A percentile compares a stretch with the other conserved stretches of the same genome.
Evolutionary conservation across 2,329 filamentous ascomycete species (phyloP).

Genomic region (Amauroascus niger): DNA sequence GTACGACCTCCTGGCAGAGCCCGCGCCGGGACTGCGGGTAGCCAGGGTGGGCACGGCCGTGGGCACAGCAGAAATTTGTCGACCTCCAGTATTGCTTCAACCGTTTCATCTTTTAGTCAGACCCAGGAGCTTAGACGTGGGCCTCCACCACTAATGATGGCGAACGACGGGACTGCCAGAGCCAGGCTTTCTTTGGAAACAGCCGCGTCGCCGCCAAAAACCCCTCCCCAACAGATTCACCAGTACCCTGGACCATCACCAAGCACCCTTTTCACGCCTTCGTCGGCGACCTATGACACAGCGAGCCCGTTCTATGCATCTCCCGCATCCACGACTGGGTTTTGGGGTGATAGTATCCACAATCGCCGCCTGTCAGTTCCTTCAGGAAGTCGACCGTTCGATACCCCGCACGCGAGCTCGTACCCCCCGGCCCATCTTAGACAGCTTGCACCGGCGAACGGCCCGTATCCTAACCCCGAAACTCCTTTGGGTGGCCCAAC

Average conservation of each 20-base stretch:
- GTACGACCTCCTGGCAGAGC: slow-evolving; percentile 66
- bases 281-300: slow-evolving; percentile 61
- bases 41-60: slow-evolving; percentile 58
- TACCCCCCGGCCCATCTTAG: slow-evolving; percentile 50
- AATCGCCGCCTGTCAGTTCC: slow-evolving; percentile 74
- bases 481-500: slow-evolving; percentile 53
- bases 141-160: slow-evolving; percentile 75
- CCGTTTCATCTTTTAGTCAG: slow-evolving; percentile 58
- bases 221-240: slow-evolving; percentile 55
- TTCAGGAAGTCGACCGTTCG: slow-evolving; percentile 63
- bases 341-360: slow-evolving; percentile 61
- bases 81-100: slow-evolving; percentile 74
- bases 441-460: slow-evolving; percentile 48
- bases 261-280: slow-evolving; percentile 70
- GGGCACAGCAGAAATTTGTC: slow-evolving; percentile 81
- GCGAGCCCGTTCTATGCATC: slow-evolving; percentile 68
- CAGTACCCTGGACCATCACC: slow-evolving; percentile 54
- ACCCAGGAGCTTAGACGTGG: slow-evolving; percentile 58
- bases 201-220: slow-evolving; percentile 53
- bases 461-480: slow-evolving; percentile 47
- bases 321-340: slow-evolving; percentile 60
- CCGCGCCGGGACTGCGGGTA: slow-evolving; percentile 67
- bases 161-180: slow-evolving; percentile 53
- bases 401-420: slow-evolving; percentile 50
- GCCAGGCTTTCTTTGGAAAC: slow-evolving; percentile 57